Percentiles rank a stretch among this genome's conserved stretches.
These are phyloP conservation scores for Pichia kudriavzevii DNA, from an alignment of 1,139 yeast species.

Conservation along the genomic window DNA sequence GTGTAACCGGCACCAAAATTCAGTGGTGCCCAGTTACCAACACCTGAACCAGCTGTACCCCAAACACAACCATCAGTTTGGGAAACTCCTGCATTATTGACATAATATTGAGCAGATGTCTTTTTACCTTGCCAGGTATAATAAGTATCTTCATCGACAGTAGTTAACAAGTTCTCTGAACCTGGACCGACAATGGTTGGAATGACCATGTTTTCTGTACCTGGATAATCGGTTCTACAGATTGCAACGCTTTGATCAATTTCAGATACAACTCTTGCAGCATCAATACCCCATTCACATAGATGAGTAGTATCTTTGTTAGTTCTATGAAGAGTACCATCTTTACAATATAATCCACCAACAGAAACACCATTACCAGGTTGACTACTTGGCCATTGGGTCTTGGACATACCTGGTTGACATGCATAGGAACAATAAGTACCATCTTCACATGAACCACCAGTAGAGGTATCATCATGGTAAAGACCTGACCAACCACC, in stretches of 20 bases:
- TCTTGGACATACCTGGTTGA: slow-evolving; percentile 86
- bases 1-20: slow-evolving; percentile 67
- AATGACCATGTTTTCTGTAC: slow-evolving; percentile 80
- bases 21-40: slow-evolving; percentile 84
- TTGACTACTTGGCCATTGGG: slow-evolving; percentile 75
- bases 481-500: slow-evolving; percentile 76
- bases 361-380: slow-evolving; percentile 70
- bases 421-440: slow-evolving; percentile 80
- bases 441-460: slow-evolving; percentile 56
- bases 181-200: slow-evolving; percentile 68
- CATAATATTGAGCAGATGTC: slow-evolving; percentile 75
- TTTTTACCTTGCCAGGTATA: slow-evolving; percentile 57
- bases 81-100: slow-evolving; percentile 73
- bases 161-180: slow-evolving; percentile 48
- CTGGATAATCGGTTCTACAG: slow-evolving; percentile 86
- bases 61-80: slow-evolving; percentile 69
- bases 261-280: slow-evolving; percentile 54
- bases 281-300: slow-evolving; percentile 70
- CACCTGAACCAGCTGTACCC: slow-evolving; percentile 57
- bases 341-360: slow-evolving; percentile 68
- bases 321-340: slow-evolving; percentile 61
- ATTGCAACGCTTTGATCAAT: slow-evolving; percentile 55
- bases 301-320: slow-evolving; percentile 51
- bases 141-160: slow-evolving; percentile 56
- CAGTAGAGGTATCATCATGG: slow-evolving; percentile 59